Evolutionary conservation across 805 yeast species (phyloP), one percentile per base, ranked within the genome.

Genomic region (Kodamaea hsintzibuensis): DNA sequence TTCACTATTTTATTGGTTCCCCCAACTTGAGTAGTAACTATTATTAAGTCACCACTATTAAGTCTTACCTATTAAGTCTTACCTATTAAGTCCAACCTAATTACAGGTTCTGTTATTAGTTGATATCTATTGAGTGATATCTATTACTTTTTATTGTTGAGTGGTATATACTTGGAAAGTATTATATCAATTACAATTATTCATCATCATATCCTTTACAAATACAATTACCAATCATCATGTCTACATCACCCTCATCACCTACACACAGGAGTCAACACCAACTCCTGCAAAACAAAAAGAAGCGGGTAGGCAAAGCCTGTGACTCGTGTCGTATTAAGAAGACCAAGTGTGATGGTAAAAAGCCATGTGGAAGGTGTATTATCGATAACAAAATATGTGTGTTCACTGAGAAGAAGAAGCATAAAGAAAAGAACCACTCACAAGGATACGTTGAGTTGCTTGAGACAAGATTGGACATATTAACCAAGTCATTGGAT

Each of bases 271-370:
- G 39, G 10, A 51, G 44, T 22, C 49, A 47, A 25, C 53, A 55
- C 45, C 44, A 38, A 37, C 47, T 14, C 10, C 51, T 39, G n/a
- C 51, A 25, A 39, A 44, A 42, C 47, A 72, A 68, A 60, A 83
- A 82, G 67, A 81, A 78, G 63, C 65, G 88, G 55, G 87, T 83
- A 2, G 85, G 85, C 10, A 83, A 82, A 59, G 88, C 88, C 5
- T 83, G 88, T 58, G 87, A 83, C 62, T 77, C 81, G 50, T 83
- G 88, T 63, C 71, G 88, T 43, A 73, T 83, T 53, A 83, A 83
- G 62, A 83, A 83, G 68, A 83, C 86, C 4, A 83, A 83, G 57
- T 83, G 88, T 64, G 83, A 82, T 54, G 88, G 88, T 17, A 76
- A 77, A 49, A 81, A 81, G 57, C 88, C 88, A 0, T 83, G 88